Base-by-base conservation (phyloP, 1,139 yeast species). In the Hanseniaspora sp. region DNA sequence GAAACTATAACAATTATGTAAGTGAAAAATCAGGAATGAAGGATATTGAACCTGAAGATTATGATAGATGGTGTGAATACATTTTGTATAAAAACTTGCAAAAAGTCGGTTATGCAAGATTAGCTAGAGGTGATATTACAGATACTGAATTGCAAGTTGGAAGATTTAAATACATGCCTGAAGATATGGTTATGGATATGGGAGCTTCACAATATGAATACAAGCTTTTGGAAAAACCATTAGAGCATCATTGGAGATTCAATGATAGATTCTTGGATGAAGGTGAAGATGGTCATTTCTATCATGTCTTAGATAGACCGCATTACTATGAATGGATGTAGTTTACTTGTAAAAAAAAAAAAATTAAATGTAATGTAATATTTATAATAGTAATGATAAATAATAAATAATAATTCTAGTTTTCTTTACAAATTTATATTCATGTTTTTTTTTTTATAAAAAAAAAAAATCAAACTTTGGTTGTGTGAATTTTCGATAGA, bases 1-100 rank as follows among this genome's bases (percentile, higher is more conserved):
- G 96, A 15, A 90, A 92, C 69, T 92, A 92, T 72, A 82, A 86
- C 69, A 88, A 90, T 1, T 88, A 87, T 68, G 95, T 90, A 17
- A 82, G 95, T 63, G 84, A 83, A 54, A 69, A 73, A 60, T 82
- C 94, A 1, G 83, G 95, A 47, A 86, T 92, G 92, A 79, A 82
- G 62, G 98, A 92, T 67, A 88, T 92, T 60, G 98, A 92, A 66
- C 83, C 90, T 53, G 74, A 84, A 11, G 98, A 92, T 67, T 86
- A 94, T 84, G 98, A 92, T 66, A 79, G 98, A 71, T 92, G 98
- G 98, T 92, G 98, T 71, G 95, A 92, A 70, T 92, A 92, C 70
- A 88, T 92, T 59, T 72, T 92, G 60, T 92, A 84, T 76, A 85
- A 92, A 67, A 83, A 84, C 57, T 72, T 92, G 69, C 83, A 80